These are phyloP conservation scores for Xylariaceae sp. DNA, from an alignment of 2,329 filamentous ascomycete genomes.

Conservation along the genomic window DNA sequence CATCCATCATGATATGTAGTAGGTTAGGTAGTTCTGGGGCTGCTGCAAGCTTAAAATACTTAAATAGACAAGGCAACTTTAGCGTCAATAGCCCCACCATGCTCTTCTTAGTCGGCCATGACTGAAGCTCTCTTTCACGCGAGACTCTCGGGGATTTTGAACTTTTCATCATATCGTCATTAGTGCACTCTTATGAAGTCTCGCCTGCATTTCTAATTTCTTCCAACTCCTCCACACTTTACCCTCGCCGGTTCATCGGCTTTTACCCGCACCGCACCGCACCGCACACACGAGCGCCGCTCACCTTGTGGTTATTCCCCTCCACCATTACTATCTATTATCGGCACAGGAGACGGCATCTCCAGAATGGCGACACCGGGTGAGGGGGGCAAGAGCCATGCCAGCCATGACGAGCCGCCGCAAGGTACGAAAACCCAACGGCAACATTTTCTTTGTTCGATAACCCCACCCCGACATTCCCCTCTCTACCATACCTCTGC, in stretches of 20 bases:
- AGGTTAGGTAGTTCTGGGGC: too few species aligned
- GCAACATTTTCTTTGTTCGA: constrained; percentile 25
- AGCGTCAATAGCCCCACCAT: constrained; percentile 25
- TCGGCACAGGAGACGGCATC: too few species aligned
- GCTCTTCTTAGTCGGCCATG: constrained; percentile 6
- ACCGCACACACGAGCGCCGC: constrained; percentile 9
- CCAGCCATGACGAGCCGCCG: constrained; percentile 31
- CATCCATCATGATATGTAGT: background rate
- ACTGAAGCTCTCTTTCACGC: constrained; percentile 14
- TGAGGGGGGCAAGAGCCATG: constrained; percentile 23
- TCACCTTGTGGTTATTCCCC: constrained; percentile 5
- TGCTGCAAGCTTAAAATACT: background rate
- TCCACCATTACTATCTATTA: constrained; percentile 4
- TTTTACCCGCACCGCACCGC: background rate
- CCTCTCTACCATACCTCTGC: background rate
- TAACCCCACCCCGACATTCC: constrained; percentile 15
- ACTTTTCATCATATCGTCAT: constrained; percentile 29
- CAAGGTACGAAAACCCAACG: constrained; percentile 33
- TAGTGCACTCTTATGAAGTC: constrained; percentile 15
- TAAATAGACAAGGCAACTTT: constrained; percentile 4
- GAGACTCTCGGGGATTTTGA: constrained; percentile 7
- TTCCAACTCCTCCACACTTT: background rate
- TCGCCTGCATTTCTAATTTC: background rate
- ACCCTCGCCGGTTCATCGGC: background rate
- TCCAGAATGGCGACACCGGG: constrained; percentile 33